Evolutionary conservation across 192 early-diverging fungal genomes (phyloP), one percentile per base, ranked within the genome.

Genomic region (Coemansia aciculifera): DNA sequence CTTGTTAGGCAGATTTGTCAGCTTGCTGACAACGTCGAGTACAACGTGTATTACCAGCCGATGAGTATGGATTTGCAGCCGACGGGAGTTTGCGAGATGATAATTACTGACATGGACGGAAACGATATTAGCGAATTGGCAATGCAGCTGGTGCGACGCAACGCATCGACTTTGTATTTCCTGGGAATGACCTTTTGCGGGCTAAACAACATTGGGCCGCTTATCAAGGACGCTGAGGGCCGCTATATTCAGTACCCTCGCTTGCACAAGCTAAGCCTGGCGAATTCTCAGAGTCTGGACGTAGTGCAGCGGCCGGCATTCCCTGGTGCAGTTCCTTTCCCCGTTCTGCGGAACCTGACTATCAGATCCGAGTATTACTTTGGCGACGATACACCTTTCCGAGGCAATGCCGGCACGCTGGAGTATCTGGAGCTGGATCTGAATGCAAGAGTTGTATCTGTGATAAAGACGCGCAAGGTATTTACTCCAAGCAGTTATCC

Each of bases 381-480:
- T 36, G 54, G 54, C 32, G 54, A 57, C 54, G 54, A 57, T 13
- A 57, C 54, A 32, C 31, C 32, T 4, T 57, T 57, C 17, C 12
- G 27, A 5, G 54, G 54, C 10, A 57, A 57, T 15, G 8, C 49
- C 21, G 9, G 5, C 17, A 36, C 54, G 4, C 32, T 57, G 0
- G 32, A 36, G 27, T 32, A 6, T 5, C 46, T 49, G 46, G 19
- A 49, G 3, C 23, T 49, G 46, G 46, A 23, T 49, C 19, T 23
- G 11, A 49, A 9, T 23, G 3, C 46, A 3, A 8, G 21, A 3
- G 21, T 9, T 17, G 19, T 49, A 49, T 23, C 19, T 6, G 21
- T 49, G 19, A 23, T 51, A 21, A 23, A 24, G 23, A 23, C 3
- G 49, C 21, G 27, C 24, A 51, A 23, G 9, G 21, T 51, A 2